Conservation (phyloP, 2,329 filamentous ascomycete genomes). For the Sporothrix variecibatus region DNA sequence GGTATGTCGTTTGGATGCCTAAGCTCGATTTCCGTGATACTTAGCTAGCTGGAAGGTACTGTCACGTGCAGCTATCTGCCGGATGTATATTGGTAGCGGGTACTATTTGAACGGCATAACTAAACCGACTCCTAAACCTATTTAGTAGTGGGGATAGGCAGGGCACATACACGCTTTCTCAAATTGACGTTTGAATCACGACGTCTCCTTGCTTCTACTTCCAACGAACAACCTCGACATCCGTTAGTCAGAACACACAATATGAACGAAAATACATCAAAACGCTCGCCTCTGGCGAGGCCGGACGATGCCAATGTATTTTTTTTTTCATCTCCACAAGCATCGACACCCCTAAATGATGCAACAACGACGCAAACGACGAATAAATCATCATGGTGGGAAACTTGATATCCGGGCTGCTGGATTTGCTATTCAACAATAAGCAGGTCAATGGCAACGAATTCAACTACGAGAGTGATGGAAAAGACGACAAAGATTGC, state of each 20-base stretch:
- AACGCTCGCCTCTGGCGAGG: not conserved
- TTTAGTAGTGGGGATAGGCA: not conserved
- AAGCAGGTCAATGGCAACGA: not conserved
- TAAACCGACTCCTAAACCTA: not conserved
- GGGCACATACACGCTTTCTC: not conserved
- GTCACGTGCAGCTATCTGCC: not conserved
- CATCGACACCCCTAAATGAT: not conserved
- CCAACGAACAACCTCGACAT: not conserved
- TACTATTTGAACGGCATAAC: not conserved
- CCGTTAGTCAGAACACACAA: not conserved
- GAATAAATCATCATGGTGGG: not conserved
- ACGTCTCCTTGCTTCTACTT: not conserved
- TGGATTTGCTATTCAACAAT: no score
- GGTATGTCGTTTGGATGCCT: conserved; percentile 14
- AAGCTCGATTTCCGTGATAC: not conserved
- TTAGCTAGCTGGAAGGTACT: not conserved
- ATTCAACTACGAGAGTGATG: not conserved
- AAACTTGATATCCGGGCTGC: not conserved
- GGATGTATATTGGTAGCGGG: not conserved
- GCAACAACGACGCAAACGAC: not conserved
- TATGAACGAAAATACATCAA: not conserved
- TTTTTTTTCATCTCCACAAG: not conserved
- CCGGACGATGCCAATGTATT: not conserved
- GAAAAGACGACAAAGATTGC: not conserved
- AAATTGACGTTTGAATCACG: not conserved